A percentile compares a stretch with the other conserved stretches of the same genome.
These are phyloP conservation scores for Phytophthora crassamura DNA, from an alignment of 352 stramenopile genomes.

Conservation along the genomic window DNA sequence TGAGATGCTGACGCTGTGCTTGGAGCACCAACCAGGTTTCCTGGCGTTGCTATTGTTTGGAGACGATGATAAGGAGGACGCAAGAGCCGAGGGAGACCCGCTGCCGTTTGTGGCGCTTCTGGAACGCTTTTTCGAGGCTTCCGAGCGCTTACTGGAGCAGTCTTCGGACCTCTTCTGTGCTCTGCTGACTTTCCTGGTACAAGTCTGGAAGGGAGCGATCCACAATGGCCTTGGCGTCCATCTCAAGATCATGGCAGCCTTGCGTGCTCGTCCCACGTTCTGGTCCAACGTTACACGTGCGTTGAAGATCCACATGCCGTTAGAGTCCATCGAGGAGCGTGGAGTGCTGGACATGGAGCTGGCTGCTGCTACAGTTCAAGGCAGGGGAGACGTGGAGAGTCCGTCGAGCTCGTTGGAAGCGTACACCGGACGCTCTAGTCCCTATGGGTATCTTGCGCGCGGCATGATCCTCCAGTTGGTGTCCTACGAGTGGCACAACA, in stretches of 20 bases:
- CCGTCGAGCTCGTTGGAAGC: slow-evolving; percentile 24
- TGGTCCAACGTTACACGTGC: slow-evolving; percentile 67
- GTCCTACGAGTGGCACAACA: slow-evolving; percentile 68
- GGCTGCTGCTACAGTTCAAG: slow-evolving; percentile 35
- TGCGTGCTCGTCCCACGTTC: slow-evolving; percentile 50
- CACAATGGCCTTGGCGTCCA: slow-evolving; percentile 51
- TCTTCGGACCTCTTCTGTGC: slow-evolving; percentile 65
- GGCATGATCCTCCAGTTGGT: slow-evolving; percentile 71
- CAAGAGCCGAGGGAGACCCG: slow-evolving; percentile 24
- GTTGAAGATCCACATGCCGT: slow-evolving; percentile 64
- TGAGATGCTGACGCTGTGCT: slow-evolving; percentile 55
- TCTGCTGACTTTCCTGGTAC: slow-evolving; percentile 59
- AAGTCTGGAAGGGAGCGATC: slow-evolving; percentile 62
- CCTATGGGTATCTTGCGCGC: slow-evolving; percentile 64
- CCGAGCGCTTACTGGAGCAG: slow-evolving; percentile 64
- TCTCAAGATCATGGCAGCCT: slow-evolving; percentile 48
- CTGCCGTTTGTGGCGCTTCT: slow-evolving; percentile 50
- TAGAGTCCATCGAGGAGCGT: slow-evolving; percentile 48
- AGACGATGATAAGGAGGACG: slow-evolving; percentile 17
- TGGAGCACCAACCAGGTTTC: slow-evolving; percentile 71
- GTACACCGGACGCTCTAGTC: slow-evolving; percentile 61
- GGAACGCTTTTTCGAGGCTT: slow-evolving; percentile 60
- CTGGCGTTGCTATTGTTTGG: slow-evolving; percentile 63
- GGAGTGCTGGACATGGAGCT: slow-evolving; percentile 49
- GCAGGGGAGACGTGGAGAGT: slow-evolving; percentile 22